Evolutionary conservation across 2,329 filamentous ascomycete species (phyloP), one percentile per base, ranked within the genome.

Genomic region (Phaeosphaeriaceae sp.): DNA sequence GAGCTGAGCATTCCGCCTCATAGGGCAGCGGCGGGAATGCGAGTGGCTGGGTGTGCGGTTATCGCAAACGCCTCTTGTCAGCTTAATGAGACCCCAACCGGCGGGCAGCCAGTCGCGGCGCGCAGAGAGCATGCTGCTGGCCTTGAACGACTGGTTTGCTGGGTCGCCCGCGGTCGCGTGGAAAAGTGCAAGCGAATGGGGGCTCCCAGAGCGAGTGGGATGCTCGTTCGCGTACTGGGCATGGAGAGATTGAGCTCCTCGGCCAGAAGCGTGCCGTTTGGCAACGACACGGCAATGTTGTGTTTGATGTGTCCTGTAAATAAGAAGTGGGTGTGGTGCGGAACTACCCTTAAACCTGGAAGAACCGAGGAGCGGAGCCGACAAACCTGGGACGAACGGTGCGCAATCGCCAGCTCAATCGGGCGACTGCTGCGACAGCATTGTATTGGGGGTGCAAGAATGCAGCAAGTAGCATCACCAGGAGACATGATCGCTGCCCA

Each of bases 341-440:
- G 62, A 61, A 51, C 61, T 56, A 58, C 52, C 56, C 49, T 42
- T 50, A 3, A 54, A 53, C 61, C 57, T 53, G 48, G 56, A 54
- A 54, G 9, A 36, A 36, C 31, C 62, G 56, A 62, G 51, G 49
- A 56, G 63, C 62, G 63, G 64, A 66, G 64, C 61, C 62, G 55
- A 63, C 53, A 62, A 67, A 66, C 63, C 60, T 66, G 61, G 61
- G 51, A 63, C 63, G 63, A 68, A 68, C 62, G 59, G 57, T 60
- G 60, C 62, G 60, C 48, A 64, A 61, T 68, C 62, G 57, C 53
- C 56, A 58, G 51, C 55, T 67, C 56, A 57, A 57, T 58, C 59
- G 57, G 60, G 60, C 57, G 63, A 60, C 58, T 63, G 62, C 31
- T 36, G 31, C 31, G 31, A 13, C 31, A 3, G 31, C 52, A 55